phyloP scores from a whole-genome alignment of 768 basidiomycete species.

The Rhodotorula sphaerocarpa region DNA sequence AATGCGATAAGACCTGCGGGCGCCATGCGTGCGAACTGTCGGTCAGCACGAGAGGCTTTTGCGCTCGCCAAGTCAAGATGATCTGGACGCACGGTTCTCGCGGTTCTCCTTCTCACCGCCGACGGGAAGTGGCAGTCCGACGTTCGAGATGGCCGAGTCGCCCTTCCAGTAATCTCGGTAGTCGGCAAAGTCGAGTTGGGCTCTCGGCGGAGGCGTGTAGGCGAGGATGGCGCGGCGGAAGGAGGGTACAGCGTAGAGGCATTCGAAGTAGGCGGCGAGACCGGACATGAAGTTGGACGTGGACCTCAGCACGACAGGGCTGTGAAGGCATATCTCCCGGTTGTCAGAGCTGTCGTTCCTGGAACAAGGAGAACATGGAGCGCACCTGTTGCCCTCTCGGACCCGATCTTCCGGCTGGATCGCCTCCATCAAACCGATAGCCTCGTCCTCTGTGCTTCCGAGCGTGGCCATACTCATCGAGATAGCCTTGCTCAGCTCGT shows the following conservation, averaged over 20 bases:
- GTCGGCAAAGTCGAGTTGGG: neutral
- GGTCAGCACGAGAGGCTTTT: too few species aligned
- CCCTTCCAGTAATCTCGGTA: constrained; percentile 12
- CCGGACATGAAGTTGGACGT: constrained; percentile 8
- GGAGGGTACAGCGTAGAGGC: constrained; percentile 19
- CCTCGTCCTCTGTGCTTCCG: constrained; percentile 4
- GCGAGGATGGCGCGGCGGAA: constrained; percentile 20
- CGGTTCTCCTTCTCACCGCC: constrained; percentile 5
- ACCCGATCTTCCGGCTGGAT: constrained; percentile 10
- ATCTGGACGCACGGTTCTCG: neutral
- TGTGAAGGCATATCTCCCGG: neutral
- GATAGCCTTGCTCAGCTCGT: constrained; percentile 27
- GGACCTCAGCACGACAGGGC: constrained; percentile 14
- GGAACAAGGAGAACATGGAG: too few species aligned
- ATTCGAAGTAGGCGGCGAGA: constrained; percentile 17
- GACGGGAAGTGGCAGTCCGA: constrained; percentile 1
- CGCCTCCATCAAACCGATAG: neutral
- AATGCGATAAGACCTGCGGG: constrained; percentile 21
- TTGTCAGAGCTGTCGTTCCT: too few species aligned
- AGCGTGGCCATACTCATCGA: constrained; percentile 17
- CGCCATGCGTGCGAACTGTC: neutral
- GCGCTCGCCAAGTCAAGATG: too few species aligned
- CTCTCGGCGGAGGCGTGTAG: neutral
- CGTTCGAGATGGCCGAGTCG: neutral
- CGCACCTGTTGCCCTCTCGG: neutral